phyloP scores from a whole-genome alignment of 805 yeast species.

The Yamadazyma sp. region DNA sequence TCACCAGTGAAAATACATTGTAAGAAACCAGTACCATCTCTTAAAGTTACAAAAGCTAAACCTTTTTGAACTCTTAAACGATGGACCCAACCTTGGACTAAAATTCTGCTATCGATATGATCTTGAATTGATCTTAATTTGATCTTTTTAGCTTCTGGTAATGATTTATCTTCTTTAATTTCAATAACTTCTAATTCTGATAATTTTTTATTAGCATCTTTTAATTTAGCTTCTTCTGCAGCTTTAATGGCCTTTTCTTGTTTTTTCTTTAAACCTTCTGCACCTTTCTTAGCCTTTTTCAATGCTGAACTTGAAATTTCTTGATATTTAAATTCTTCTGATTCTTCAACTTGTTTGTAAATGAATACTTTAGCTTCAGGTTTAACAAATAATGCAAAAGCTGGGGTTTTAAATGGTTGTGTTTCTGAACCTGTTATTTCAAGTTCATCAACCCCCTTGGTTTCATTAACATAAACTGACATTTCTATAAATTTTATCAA shows the following conservation, averaged over 20 bases:
- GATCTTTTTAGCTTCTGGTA: conserved; percentile 65
- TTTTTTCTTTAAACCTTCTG: conserved; percentile 84
- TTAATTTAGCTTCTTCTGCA: conserved; percentile 60
- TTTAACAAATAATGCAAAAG: conserved; percentile 63
- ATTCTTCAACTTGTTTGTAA: conserved; percentile 57
- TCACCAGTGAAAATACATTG: conserved; percentile 90
- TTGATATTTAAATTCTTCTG: conserved; percentile 51
- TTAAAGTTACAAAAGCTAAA: conserved; percentile 79
- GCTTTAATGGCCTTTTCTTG: conserved; percentile 61
- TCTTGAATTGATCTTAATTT: conserved; percentile 59
- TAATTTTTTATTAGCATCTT: conserved; percentile 59
- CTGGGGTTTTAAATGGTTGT: conserved; percentile 76
- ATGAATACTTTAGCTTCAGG: conserved; percentile 59
- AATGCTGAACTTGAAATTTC: conserved; percentile 88
- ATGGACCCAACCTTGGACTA: conserved; percentile 93
- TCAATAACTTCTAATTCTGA: conserved; percentile 72
- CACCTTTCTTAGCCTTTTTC: conserved; percentile 96
- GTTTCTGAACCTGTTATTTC: conserved; percentile 58
- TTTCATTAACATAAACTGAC: conserved; percentile 70
- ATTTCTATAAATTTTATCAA: too few relatives aligned
- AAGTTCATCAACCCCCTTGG: conserved; percentile 61
- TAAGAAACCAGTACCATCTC: conserved; percentile 92
- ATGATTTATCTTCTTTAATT: conserved; percentile 68
- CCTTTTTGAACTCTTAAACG: conserved; percentile 93
- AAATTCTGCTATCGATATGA: conserved; percentile 65